Evolutionary conservation across 768 basidiomycete species (phyloP).

Genomic region (Mycena belliarum): DNA sequence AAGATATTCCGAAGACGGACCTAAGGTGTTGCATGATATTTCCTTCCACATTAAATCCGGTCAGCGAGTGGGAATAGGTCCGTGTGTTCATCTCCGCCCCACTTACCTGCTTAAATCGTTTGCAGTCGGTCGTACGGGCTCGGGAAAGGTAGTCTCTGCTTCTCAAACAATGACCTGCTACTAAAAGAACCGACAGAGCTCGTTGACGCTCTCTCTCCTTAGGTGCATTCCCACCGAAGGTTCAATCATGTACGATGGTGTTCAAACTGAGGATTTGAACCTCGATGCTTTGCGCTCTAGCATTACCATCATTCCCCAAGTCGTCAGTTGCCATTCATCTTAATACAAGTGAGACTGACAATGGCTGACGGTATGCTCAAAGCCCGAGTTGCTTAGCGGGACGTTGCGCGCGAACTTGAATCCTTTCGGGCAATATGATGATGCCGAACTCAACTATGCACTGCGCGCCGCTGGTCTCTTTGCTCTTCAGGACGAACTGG

Average conservation of each 20-base stretch:
- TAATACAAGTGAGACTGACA: neutral
- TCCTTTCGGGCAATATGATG: conserved; percentile 47
- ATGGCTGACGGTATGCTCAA: neutral
- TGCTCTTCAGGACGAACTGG: conserved; percentile 34
- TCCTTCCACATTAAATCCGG: conserved; percentile 53
- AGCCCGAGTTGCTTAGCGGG: conserved; percentile 41
- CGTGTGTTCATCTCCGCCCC: neutral
- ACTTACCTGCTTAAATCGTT: neutral
- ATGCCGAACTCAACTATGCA: conserved; percentile 36
- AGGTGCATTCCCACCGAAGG: conserved; percentile 36
- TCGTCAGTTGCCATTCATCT: neutral
- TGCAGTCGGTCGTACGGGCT: conserved; percentile 46
- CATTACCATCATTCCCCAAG: conserved; percentile 46
- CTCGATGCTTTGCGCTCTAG: conserved; percentile 43
- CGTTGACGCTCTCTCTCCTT: conserved; percentile 53
- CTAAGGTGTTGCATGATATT: conserved; percentile 54
- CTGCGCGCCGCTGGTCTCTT: conserved; percentile 36
- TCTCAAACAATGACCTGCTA: neutral
- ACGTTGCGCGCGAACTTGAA: conserved; percentile 49
- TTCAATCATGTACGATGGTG: conserved; percentile 44
- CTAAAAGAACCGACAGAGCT: conserved; percentile 40
- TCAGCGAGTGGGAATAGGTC: conserved; percentile 53
- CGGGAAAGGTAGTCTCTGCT: conserved; percentile 39
- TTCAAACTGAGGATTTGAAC: conserved; percentile 40
- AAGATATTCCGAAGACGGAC: conserved; percentile 53